Evolutionary conservation across 2,329 filamentous ascomycete species (phyloP), one percentile per base, ranked within the genome.

Genomic region (Trichoderma semiorbis): DNA sequence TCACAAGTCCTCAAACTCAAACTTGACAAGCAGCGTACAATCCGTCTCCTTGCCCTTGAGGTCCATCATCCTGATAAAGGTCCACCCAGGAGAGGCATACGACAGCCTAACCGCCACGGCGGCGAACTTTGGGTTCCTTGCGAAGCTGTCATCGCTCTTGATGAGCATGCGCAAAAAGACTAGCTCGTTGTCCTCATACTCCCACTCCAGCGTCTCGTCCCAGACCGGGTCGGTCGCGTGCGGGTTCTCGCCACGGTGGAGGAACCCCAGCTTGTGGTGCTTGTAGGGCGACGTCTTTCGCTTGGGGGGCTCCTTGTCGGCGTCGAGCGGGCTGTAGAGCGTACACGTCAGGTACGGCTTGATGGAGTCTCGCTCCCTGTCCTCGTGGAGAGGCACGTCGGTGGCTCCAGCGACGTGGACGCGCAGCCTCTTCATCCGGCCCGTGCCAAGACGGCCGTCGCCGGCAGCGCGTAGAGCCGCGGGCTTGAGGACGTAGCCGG

Each of bases 191-290:
- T 91, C 90, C 7, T 90, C 87, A 75, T 88, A 92, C 73, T 90
- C 88, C 90, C 90, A 92, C 76, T 91, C 89, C 10, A 92, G 81
- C 16, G 81, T 83, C 78, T 92, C 89, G 74, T 92, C 85, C 90
- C 89, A 92, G 8, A 92, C 65, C 0, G 90, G 90, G 73, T 92
- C 89, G 0, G 84, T 90, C 0, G 84, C 78, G 0, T 86, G 85
- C 3, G 90, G 87, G 73, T 89, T 90, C 69, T 89, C 87, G 21
- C 85, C 87, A 34, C 81, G 81, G 77, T 90, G 88, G 63, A 91
- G 78, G 70, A 90, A 85, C 0, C 85, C 86, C 0, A 83, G 76
- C 73, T 84, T 87, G 77, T 90, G 89, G 69, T 89, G 88, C 74
- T 86, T 88, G 80, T 91, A 92, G 0, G 83, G 81, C 0, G 79